These are phyloP conservation scores for Mytilinidion resinicola DNA, from an alignment of 495 filamentous ascomycete genomes.

Conservation along the genomic window DNA sequence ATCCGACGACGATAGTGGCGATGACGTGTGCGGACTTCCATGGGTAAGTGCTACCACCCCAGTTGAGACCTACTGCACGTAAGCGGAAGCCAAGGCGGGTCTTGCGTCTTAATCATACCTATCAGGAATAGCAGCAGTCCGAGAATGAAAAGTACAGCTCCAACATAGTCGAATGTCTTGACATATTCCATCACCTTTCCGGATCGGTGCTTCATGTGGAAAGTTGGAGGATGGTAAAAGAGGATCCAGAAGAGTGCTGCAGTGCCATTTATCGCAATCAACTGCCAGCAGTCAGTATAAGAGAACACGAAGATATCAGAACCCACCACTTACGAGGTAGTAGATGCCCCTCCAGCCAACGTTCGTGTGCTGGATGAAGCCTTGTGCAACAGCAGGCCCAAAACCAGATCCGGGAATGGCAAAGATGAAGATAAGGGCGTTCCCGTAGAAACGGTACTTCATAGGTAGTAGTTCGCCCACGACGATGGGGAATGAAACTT, in stretches of 20 bases:
- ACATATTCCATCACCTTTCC: slow-evolving; percentile 7
- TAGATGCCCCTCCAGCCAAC: background rate
- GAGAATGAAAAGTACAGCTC: slow-evolving; percentile 1
- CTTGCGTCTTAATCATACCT: background rate
- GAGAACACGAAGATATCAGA: background rate
- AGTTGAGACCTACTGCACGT: slow-evolving; percentile 30
- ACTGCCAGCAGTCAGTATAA: slow-evolving; percentile 5
- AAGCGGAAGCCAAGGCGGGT: background rate
- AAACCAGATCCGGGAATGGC: background rate
- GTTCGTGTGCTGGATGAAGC: background rate
- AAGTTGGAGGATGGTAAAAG: slow-evolving; percentile 20
- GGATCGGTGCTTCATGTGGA: slow-evolving; percentile 4
- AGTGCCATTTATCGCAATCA: slow-evolving; percentile 5
- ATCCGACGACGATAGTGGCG: slow-evolving; percentile 43
- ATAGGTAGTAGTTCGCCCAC: slow-evolving; percentile 20
- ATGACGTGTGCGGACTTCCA: slow-evolving; percentile 49
- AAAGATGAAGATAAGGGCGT: background rate
- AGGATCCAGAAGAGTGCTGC: slow-evolving; percentile 3
- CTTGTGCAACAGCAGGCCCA: background rate
- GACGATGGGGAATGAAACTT: slow-evolving; percentile 13
- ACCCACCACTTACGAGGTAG: background rate
- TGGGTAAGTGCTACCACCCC: slow-evolving; percentile 47
- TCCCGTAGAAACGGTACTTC: background rate
- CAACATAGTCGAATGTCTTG: slow-evolving; percentile 12
- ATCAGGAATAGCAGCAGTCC: slow-evolving; percentile 14